Evolutionary conservation across 805 yeast genomes (phyloP), one percentile per base, ranked within the genome.

Genomic region (Saturnispora galanensis): DNA sequence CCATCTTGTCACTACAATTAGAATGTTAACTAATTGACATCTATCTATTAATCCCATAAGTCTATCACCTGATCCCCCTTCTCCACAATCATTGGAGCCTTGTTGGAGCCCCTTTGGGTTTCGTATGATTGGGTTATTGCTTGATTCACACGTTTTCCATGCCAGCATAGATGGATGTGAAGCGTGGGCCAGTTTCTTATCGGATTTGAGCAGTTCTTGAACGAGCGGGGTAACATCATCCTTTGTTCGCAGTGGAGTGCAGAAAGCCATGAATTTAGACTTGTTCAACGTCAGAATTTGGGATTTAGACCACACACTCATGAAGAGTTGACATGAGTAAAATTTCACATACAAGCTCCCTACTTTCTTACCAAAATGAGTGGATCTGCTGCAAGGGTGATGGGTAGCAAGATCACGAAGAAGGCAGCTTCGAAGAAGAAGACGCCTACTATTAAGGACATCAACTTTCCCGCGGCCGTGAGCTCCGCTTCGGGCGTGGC

Each of bases 1-100:
- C 95, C 94, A 84, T 48, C 95, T 58, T 0, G 84, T 74, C 0
- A 82, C 93, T 26, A 84, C 77, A 1, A 84, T 71, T 13, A 84
- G 53, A 0, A 78, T 72, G 55, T 82, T 79, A 4, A 69, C 59
- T 10, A 77, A 44, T 33, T 71, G 62, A 6, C 73, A 58, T 29
- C 75, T 61, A 16, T 74, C 76, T 15, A 84, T 50, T 3, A 83
- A 56, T 10, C 76, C 74, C 45, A 82, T 55, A 9, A 85, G 50
- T 47, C 81, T 60, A 12, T 67, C 57, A 0, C 93, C 95, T 0
- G 89, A 83, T 1, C 88, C 89, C 5, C 75, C 69, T 55, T 85
- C 95, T 0, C 89, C 88, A 55, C 79, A 69, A 58, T 85, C 94
- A 39, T 69, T 61, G 46, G 66, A 72, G 2, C 89, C 90, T 56